Evolutionary conservation across 148 eudicot genomes (phyloP).

Genomic region (Chenopodium berlandieri): DNA sequence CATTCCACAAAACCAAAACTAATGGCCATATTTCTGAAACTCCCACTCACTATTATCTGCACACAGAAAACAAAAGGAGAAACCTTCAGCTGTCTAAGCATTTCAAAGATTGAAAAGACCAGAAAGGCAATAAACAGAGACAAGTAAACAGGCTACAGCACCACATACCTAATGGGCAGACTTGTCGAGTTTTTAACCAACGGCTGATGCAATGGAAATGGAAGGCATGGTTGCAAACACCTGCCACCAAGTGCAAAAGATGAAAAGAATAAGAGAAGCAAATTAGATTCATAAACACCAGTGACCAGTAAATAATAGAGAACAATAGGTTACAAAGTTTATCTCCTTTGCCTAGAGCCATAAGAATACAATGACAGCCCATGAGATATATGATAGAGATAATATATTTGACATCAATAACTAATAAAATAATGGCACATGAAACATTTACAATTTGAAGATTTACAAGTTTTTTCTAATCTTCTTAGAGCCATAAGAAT

Average conservation of each 20-base stretch:
- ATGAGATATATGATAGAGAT: background rate
- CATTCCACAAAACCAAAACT: background rate
- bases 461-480: background rate
- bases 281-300: too few relatives aligned
- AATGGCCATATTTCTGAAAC: constrained; percentile 91
- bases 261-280: too few relatives aligned
- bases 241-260: constrained; percentile 45
- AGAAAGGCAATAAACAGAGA: background rate
- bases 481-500: constrained; percentile 48
- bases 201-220: constrained; percentile 96
- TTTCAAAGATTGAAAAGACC: background rate
- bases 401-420: background rate
- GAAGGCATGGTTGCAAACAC: constrained; percentile 75
- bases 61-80: constrained; percentile 17
- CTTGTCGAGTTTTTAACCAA: constrained; percentile 95
- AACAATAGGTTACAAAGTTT: background rate
- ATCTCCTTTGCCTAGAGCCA: constrained; percentile 22
- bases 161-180: constrained; percentile 74
- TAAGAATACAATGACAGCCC: constrained; percentile 58
- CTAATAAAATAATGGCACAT: background rate
- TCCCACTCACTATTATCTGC: constrained; percentile 98
- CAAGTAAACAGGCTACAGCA: background rate
- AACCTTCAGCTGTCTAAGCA: background rate
- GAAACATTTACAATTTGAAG: background rate
- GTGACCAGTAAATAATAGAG: constrained; percentile 14